A percentile compares a stretch with the other conserved stretches of the same genome.
Evolutionary conservation across 2,329 filamentous ascomycete genomes (phyloP).

Genomic region (Furcasterigmium furcatum): DNA sequence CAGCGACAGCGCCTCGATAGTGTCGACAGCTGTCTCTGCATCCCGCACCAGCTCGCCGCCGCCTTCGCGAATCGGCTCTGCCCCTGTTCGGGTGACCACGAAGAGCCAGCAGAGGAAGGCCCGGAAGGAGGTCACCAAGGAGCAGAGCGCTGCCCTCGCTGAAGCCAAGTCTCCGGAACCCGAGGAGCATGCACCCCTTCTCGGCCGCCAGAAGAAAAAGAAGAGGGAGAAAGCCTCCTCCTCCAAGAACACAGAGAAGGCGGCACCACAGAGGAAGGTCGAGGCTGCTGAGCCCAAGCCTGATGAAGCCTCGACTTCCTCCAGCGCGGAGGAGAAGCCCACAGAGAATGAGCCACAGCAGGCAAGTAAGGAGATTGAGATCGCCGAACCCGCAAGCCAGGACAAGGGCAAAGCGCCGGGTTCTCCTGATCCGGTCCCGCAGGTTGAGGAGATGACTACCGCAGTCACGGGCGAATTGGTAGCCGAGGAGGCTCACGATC

Average conservation of each 20-base stretch:
- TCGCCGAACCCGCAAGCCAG: too few relatives aligned
- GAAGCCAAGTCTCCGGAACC: constrained; percentile 50
- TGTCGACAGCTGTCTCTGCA: constrained; percentile 66
- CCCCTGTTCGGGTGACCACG: constrained; percentile 65
- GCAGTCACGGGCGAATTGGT: too few relatives aligned
- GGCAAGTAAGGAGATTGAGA: too few relatives aligned
- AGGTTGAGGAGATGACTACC: too few relatives aligned
- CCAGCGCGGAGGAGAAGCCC: too few relatives aligned
- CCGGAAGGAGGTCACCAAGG: constrained; percentile 64
- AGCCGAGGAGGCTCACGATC: constrained; percentile 4
- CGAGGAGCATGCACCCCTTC: constrained; percentile 65
- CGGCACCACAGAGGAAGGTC: constrained; percentile 8
- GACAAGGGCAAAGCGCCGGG: too few relatives aligned
- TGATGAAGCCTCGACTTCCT: not conserved
- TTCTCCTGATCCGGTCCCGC: too few relatives aligned
- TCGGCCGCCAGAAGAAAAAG: constrained; percentile 81
- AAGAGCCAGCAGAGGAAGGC: constrained; percentile 80
- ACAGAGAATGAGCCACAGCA: too few relatives aligned
- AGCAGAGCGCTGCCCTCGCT: constrained; percentile 54
- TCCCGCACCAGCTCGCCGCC: constrained; percentile 72
- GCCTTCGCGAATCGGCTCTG: constrained; percentile 59
- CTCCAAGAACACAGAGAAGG: constrained; percentile 11
- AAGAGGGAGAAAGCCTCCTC: constrained; percentile 63
- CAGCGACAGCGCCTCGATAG: constrained; percentile 73
- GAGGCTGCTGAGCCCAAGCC: constrained; percentile 2